Base-by-base conservation (phyloP, 306 rosid genomes). In the Cicer judaicum region DNA sequence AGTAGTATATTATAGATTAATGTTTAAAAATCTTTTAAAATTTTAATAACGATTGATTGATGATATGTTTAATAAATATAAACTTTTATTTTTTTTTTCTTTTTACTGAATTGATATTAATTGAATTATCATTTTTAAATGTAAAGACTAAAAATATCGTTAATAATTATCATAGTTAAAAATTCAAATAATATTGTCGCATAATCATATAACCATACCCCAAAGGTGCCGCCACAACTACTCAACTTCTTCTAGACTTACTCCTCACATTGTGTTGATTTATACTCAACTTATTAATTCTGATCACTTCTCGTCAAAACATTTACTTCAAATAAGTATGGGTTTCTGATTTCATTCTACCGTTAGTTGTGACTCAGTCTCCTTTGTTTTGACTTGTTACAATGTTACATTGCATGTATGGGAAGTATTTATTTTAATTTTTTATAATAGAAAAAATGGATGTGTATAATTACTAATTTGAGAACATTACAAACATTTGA, bases 251-350 rank as follows among this genome's bases (percentile, higher is more conserved):
- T 24, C 3, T 24, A 24, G 68, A 63, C 77, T 80, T 80, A 80
- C 36, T 54, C 63, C 57, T 80, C 67, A 80, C 77, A 80, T 62
- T 62, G 53, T 18, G 19, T 18, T 18, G 19, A 18, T 19, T 40
- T 41, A 39, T 41, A 21, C 39, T 79, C 64, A 24, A 14, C 24
- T 11, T 57, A 24, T 57, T 57, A 50, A 73, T 78, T 72, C 16
- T 43, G 72, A 62, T 77, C 56, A 48, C 79, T 70, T 82, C 84
- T 76, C 55, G 48, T 71, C 84, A 59, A 85, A 80, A 73, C 63
- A 46, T 84, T 78, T 15, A 16, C 43, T 79, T 50, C 49, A 78
- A 78, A 66, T 69, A 9, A 57, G 7, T 1, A 11, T 29, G 47
- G 5, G 11, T 1, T 62, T 61, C 1, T 11, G 7, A 7, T 7